Evolutionary conservation across 108 stramenopile species (phyloP), one percentile per base, ranked within the genome.

Genomic region (Nitzschia inconspicua): DNA sequence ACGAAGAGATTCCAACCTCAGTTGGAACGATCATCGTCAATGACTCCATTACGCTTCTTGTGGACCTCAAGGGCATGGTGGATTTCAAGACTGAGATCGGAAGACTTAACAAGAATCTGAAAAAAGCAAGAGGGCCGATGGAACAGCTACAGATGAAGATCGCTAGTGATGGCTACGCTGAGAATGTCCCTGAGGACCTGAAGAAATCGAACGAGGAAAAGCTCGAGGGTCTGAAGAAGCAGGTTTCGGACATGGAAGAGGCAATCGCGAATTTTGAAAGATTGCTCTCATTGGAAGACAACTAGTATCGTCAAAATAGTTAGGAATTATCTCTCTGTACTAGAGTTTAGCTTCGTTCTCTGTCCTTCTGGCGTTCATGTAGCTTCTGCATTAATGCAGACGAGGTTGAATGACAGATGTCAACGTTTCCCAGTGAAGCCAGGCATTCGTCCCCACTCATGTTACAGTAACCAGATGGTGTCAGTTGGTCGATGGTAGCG

Each of bases 61-160:
- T 99, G 64, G 89, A 98, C 55, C 75, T 99, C 11, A 86, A 86
- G 51, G 98, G 98, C n/a, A 75, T 96, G 71, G 94, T 99, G 9
- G 93, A 99, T 60, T 94, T 84, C 58, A 85, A 78, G 42, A 88
- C 85, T 23, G 98, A 98, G 73, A 94, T 99, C 39, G 66, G 59
- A 39, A 88, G 96, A 53, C 75, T 99, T 37, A 75, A 82, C 57
- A 93, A 95, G 75, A 79, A 75, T 40, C 66, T 88, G 23, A 57
- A 68, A 24, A 77, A 84, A 40, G 81, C 84, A 26, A 57, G 41
- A 29, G 72, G 65, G 6, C 65, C 73, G 3, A 68, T 90, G 58
- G 51, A 74, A 18, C 83, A 68, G 28, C 72, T 94, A 46, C 75
- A 85, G 31, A 58, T 52, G 47, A 94, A 88, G 44, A 88, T 94